phyloP scores from a whole-genome alignment of 345 rosid species.

The Boechera divaricarpa region DNA sequence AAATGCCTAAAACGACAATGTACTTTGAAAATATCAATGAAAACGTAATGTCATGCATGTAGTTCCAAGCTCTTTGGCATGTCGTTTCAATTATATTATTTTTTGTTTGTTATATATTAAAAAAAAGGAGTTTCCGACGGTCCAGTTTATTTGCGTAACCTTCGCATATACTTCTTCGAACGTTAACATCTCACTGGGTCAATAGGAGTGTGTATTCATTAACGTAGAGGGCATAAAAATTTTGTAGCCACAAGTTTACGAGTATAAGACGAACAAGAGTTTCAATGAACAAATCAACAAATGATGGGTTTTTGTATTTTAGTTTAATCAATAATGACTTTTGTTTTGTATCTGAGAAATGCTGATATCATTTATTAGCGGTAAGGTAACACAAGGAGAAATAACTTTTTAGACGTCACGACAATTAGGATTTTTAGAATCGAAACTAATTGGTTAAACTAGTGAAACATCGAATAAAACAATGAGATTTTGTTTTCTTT shows the following conservation, averaged over 20 bases:
- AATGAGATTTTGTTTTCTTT: no score
- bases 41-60: conserved; percentile 29
- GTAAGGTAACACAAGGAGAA: neutral
- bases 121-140: conserved; percentile 31
- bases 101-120: neutral
- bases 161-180: conserved; percentile 29
- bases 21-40: conserved; percentile 6
- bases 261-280: conserved; percentile 24
- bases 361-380: neutral
- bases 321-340: conserved; percentile 5
- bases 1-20: conserved; percentile 34
- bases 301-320: conserved; percentile 17
- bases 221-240: neutral
- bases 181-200: conserved; percentile 39
- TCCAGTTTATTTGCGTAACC: conserved; percentile 40
- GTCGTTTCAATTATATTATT: neutral
- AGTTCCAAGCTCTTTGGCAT: conserved; percentile 40
- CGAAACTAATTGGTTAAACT: neutral
- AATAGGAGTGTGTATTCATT: conserved; percentile 24
- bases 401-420: conserved; percentile 1
- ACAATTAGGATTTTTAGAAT: conserved; percentile 8
- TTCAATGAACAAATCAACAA: conserved; percentile 34
- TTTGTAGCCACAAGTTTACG: conserved; percentile 40
- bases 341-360: conserved; percentile 13
- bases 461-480: no score